Evolutionary conservation across 176 grass and related monocot genomes (phyloP).

Genomic region (Oryza coarctata): DNA sequence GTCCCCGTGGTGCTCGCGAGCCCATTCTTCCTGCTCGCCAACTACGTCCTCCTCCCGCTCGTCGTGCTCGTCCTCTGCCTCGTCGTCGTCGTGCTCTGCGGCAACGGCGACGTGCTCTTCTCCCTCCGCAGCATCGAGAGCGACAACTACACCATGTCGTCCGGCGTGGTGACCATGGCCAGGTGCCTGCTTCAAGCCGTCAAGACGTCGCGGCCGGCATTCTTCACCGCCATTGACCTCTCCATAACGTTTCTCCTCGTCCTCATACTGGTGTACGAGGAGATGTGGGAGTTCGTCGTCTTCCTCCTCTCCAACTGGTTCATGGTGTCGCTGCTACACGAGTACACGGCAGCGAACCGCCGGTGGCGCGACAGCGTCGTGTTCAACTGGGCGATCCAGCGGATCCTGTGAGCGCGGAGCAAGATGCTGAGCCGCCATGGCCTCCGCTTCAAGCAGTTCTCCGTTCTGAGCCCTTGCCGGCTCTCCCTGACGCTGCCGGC

Average conservation of each 20-base stretch:
- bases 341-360: not conserved
- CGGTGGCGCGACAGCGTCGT: not conserved
- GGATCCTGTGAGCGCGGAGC: not conserved
- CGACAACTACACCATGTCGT: not conserved
- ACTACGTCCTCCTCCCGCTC: not conserved
- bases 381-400: not conserved
- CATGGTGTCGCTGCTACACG: not conserved
- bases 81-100: not conserved
- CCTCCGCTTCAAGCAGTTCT: not conserved
- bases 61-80: not conserved
- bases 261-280: not conserved
- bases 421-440: not conserved
- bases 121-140: not conserved
- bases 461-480: not conserved
- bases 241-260: not conserved
- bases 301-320: constrained; percentile 34
- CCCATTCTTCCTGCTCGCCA: not conserved
- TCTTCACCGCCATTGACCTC: not conserved
- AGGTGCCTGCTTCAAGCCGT: not conserved
- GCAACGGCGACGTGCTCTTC: not conserved
- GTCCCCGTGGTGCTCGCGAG: constrained; percentile 3
- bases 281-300: not conserved
- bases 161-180: not conserved
- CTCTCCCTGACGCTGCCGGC: not conserved
- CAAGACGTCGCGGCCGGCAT: not conserved